Base-by-base conservation (phyloP, 2,329 filamentous ascomycete species). In the Penicillium sp. region DNA sequence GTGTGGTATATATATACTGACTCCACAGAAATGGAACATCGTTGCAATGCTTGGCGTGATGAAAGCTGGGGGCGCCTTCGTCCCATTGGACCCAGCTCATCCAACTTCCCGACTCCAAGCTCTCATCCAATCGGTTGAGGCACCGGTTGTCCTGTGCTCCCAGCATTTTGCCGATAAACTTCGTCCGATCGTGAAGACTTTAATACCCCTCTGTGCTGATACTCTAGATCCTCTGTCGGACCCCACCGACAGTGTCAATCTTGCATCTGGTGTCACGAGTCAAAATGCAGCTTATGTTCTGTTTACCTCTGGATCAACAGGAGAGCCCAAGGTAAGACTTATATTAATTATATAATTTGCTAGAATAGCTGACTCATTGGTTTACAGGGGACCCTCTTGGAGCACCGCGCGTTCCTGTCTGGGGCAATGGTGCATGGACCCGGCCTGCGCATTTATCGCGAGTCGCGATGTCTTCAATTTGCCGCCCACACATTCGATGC, bases 331-430 rank as follows among this genome's bases (percentile, higher is more conserved):
- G 63, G 73, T 75, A 57, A 45, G 61, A 18, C 1, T 14, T 18
- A 9, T 57, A 4, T 55, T 40, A 31, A 1, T 32, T 32, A 53
- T 11, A 13, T 5, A 9, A 9, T 22, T 29, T 4, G 5, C 13
- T 29, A 24, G n/a, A 16, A 29, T 38, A 5, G 34, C 61, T 63
- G 32, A 66, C 56, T 18, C 5, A 16, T 29, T 20, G 8, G 26
- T 31, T 31, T 34, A n/a, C 52, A 76, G 74, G 86, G 85, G 4
- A 82, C 86, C n/a, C 79, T 86, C 47, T 81, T 88, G 58, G 83
- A 82, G 11, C 87, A 89, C 62, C 74, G 75, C 0, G 81, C 85
- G 0, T 78, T 86, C 14, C 80, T 84, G 1, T 83, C 85, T 0
- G 76, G 80, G 3, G 79, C 84, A 26, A 69, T 79, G 9, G 78